Conservation (phyloP, 1,284 basidiomycete genomes). For the Rhodotorula sp. region DNA sequence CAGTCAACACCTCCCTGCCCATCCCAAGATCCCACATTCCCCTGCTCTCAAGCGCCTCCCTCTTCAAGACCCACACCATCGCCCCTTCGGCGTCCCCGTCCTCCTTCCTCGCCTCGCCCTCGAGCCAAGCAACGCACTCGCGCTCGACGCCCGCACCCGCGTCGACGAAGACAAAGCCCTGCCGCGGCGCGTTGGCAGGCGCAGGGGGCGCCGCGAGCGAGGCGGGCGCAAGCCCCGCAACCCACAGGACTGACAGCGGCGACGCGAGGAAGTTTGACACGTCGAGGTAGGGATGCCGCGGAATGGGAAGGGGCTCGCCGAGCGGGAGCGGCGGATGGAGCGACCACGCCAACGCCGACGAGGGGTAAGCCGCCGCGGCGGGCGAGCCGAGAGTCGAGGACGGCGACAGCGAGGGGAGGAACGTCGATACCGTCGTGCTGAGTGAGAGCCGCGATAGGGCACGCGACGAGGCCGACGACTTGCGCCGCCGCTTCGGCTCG, state of each 20-base stretch:
- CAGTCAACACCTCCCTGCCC: constrained; percentile 11
- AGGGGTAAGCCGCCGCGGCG: background rate
- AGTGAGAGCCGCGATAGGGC: background rate
- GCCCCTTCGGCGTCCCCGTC: background rate
- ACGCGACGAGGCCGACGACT: background rate
- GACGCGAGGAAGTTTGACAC: constrained; percentile 12
- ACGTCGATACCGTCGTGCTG: background rate
- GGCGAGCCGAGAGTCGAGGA: background rate
- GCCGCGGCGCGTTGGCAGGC: background rate
- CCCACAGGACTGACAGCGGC: constrained; percentile 21
- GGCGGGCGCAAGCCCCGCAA: constrained; percentile 12
- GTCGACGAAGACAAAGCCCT: constrained; percentile 26
- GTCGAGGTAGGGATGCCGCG: constrained; percentile 12
- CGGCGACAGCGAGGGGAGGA: background rate
- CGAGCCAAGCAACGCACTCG: constrained; percentile 14
- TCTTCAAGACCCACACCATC: constrained; percentile 21
- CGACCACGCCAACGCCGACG: constrained; percentile 20
- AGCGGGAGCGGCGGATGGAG: constrained; percentile 10
- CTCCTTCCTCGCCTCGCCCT: background rate
- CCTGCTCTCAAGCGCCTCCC: constrained; percentile 8
- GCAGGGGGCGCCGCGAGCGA: background rate
- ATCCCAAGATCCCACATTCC: background rate
- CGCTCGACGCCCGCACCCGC: background rate
- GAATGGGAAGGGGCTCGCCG: background rate
- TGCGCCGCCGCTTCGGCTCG: background rate